Evolutionary conservation across 129 eudicot species (phyloP), one percentile per base, ranked within the genome.

Genomic region (Chrysanthemum makinoi): DNA sequence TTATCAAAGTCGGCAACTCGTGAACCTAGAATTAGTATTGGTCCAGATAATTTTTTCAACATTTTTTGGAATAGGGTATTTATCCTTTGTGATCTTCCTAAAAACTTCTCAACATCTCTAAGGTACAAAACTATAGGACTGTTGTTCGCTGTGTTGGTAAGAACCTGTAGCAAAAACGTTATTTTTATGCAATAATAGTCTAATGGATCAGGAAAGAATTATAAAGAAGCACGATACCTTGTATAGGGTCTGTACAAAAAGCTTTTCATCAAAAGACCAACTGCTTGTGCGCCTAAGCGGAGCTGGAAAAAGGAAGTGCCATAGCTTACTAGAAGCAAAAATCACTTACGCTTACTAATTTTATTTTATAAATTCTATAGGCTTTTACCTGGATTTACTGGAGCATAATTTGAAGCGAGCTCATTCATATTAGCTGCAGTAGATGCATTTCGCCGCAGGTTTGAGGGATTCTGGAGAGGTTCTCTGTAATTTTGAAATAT

Each of bases 261-360:
- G 85, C 87, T 94, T 94, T 17, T 94, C 97, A 62, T 90, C 96
- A 52, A 94, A 87, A 54, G 90, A 81, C 95, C 91, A 88, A 84
- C 88, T 84, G 86, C 86, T 83, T 65, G 92, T 79, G 17, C 82
- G 83, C 79, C 84, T 86, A 70, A 85, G 92, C 52, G 87, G 87
- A 76, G 87, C 98, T 89, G 89, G 73, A 80, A 77, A 80, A 51
- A 43, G 65, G 43, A 51, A 70, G 22, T 70, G 76, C 39, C 72
- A 77, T 12, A 46, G 39, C 68, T 35, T 66, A 79, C 14, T 15
- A 35, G 56, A 19, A 46, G 19, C 70, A 75, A 46, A 44, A 43
- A 39, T 12, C 15, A 57, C 44, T 4, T 13, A 2, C 4, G 14
- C 8, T 56, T 56, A 17, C 10, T 5, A 18, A 2, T 56, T n/a